phyloP scores from a whole-genome alignment of 495 filamentous ascomycete genomes.

The Lasiosphaeria hispida region DNA sequence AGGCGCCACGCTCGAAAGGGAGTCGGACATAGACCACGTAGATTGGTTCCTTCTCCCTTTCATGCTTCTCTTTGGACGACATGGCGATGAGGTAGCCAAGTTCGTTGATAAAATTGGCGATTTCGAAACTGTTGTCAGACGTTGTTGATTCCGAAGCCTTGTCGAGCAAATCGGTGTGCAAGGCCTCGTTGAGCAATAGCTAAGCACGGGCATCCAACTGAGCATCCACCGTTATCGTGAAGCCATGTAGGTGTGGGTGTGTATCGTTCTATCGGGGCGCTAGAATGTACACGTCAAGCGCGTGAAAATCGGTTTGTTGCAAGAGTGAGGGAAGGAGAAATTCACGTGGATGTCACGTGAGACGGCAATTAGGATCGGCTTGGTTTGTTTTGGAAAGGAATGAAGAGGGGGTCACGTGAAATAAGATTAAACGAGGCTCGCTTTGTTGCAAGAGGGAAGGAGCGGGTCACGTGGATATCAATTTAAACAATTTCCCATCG shows the following conservation, averaged over 20 bases:
- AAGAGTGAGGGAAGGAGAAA: no score
- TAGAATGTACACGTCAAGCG: background rate
- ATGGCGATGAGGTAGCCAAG: constrained; percentile 1
- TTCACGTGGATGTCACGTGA: no score
- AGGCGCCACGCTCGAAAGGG: constrained; percentile 81
- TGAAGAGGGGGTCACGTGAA: no score
- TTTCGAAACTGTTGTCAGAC: background rate
- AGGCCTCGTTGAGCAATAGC: background rate
- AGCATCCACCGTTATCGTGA: background rate
- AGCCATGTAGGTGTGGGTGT: background rate
- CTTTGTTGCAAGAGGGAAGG: no score
- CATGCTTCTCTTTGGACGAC: constrained; percentile 19
- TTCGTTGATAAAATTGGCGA: background rate
- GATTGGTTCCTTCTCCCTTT: constrained; percentile 37
- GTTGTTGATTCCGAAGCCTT: background rate
- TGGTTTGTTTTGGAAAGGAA: background rate
- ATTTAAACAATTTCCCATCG: no score
- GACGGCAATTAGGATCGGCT: no score
- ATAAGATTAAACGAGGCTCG: background rate
- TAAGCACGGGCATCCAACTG: background rate
- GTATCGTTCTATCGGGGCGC: constrained; percentile 6
- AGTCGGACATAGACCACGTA: constrained; percentile 83
- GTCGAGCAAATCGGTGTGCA: background rate
- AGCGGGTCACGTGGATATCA: no score
- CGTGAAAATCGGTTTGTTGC: background rate